phyloP scores from a whole-genome alignment of 345 rosid species.

The Gossypium anomalum region DNA sequence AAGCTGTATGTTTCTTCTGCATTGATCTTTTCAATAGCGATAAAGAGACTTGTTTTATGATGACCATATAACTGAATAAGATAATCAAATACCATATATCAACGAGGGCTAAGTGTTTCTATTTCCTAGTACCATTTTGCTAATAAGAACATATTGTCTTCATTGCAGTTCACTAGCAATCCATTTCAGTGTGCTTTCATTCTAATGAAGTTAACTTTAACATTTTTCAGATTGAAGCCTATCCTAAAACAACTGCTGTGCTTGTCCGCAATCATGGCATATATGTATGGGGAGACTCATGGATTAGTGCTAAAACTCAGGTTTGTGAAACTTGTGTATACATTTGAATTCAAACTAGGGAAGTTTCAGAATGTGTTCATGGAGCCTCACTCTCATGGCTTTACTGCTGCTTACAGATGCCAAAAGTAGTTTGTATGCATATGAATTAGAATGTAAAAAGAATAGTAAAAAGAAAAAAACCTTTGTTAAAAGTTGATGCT shows the following conservation, averaged over 20 bases:
- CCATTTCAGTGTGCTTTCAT: background rate
- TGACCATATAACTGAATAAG: background rate
- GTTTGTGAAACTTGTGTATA: slow-evolving; percentile 32
- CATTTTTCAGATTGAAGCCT: slow-evolving; percentile 62
- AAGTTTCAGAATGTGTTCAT: background rate
- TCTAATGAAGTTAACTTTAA: background rate
- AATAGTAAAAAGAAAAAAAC: background rate
- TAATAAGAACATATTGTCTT: background rate
- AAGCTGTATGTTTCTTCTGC: slow-evolving; percentile 52
- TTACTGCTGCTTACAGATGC: background rate
- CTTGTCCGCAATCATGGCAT: slow-evolving; percentile 95
- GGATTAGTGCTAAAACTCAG: slow-evolving; percentile 99
- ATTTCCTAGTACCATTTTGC: background rate
- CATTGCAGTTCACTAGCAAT: background rate
- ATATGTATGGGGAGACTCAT: slow-evolving; percentile 93
- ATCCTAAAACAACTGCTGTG: slow-evolving; percentile 91
- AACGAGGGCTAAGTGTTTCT: background rate
- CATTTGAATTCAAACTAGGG: background rate
- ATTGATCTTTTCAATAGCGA: background rate
- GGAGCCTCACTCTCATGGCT: background rate
- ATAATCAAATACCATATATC: background rate
- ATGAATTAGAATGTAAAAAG: background rate
- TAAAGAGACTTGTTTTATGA: background rate
- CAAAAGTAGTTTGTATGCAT: background rate
- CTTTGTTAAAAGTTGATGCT: background rate